Percentiles rank a stretch among this genome's conserved stretches.
These are phyloP conservation scores for Musa acuminata DNA, from an alignment of 176 grass and related monocot genomes.

Conservation along the genomic window DNA sequence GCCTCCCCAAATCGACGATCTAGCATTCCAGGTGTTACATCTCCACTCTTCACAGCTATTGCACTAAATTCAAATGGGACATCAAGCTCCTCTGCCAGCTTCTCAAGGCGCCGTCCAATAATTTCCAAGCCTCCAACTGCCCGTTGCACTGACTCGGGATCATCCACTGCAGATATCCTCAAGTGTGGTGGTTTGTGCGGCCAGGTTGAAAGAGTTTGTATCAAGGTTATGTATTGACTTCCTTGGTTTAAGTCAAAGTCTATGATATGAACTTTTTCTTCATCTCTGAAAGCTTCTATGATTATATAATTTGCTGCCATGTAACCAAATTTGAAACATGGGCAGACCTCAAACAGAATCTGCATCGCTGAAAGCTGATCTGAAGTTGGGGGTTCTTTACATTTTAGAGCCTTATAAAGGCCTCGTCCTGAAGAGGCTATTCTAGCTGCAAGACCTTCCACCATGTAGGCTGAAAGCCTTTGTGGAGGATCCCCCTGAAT, in stretches of 20 bases:
- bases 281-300: conserved; percentile 71
- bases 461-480: conserved; percentile 81
- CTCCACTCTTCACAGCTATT: conserved; percentile 56
- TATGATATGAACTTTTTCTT: conserved; percentile 81
- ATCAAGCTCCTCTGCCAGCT: conserved; percentile 58
- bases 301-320: conserved; percentile 93
- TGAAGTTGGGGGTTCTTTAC: conserved; percentile 72
- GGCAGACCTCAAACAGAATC: conserved; percentile 91
- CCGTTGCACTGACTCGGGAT: conserved; percentile 91
- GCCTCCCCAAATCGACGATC: conserved; percentile 63
- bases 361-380: conserved; percentile 98
- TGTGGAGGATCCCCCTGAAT: conserved; percentile 83
- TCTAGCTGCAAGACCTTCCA: conserved; percentile 85
- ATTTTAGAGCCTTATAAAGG: conserved; percentile 88
- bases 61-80: conserved; percentile 76
- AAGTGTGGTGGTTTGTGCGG: conserved; percentile 49
- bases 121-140: conserved; percentile 74
- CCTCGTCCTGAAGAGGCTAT: conserved; percentile 76
- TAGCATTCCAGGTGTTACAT: conserved; percentile 83
- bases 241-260: conserved; percentile 98
- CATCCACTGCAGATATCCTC: conserved; percentile 93
- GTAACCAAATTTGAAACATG: conserved; percentile 86
- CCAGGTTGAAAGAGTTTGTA: conserved; percentile 53
- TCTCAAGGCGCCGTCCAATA: conserved; percentile 78
- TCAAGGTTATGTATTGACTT: conserved; percentile 81